Evolutionary conservation across 345 rosid genomes (phyloP), one percentile per base, ranked within the genome.

Genomic region (Punica granatum): DNA sequence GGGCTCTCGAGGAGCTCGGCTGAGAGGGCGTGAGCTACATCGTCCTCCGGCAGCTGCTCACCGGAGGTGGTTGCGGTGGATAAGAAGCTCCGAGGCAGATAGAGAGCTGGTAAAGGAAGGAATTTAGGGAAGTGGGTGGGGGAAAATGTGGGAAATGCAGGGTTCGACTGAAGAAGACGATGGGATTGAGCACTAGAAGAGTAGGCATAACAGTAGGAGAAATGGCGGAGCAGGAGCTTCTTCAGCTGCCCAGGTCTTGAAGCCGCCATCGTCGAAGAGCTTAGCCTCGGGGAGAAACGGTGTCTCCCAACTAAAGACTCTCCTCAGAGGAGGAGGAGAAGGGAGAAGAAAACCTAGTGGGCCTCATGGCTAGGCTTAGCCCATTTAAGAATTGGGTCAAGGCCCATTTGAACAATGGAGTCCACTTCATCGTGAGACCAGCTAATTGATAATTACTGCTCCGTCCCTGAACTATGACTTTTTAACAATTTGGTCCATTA

Each of bases 21-120:
- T 5, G 99, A 85, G 69, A 94, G 73, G 23, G 96, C 88, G 4
- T 70, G 82, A 31, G 90, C 89, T 41, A 86, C 65, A 48, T 78
- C 81, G 69, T 74, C 82, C 28, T 34, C 69, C 77, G 16, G 37
- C 36, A 66, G 59, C 72, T 56, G 58, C n/a, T 65, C 73, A 34
- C 33, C 71, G n/a, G 32, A 59, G 26, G 76, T 59, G 31, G 73
- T 72, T 35, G 69, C 34, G 71, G 77, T 72, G 25, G 85, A 31
- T 35, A 76, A 61, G 7, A 81, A 28, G 23, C 31, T n/a, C 32
- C 76, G 70, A 56, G 80, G 77, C 70, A 89, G 79, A 64, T 75
- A 60, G 68, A 72, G 76, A 21, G 69, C 66, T 15, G 69, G 76
- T 58, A 7, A 78, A 41, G 6, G 73, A 53, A 21, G 77, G 73